Conservation (phyloP, 768 basidiomycete genomes). For the Fomitopsis serialis region DNA sequence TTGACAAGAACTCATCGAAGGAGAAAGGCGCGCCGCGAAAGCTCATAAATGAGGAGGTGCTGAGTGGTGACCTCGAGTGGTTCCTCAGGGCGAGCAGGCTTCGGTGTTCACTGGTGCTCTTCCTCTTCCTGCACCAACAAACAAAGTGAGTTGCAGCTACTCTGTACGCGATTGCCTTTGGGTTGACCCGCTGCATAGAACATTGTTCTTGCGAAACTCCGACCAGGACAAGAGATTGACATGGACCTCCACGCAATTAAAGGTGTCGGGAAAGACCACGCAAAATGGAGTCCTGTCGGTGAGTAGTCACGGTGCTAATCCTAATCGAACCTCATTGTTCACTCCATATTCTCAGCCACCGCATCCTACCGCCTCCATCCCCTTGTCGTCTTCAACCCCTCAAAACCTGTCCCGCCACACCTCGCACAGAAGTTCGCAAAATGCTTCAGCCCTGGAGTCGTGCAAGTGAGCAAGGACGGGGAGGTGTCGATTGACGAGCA, state of each 20-base stretch:
- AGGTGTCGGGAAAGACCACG: conserved; percentile 90
- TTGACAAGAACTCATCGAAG: conserved; percentile 49
- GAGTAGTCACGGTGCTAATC: too few species aligned
- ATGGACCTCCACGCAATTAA: conserved; percentile 90
- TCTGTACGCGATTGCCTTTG: too few species aligned
- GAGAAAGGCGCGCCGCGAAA: conserved; percentile 22
- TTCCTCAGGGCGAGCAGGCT: conserved; percentile 77
- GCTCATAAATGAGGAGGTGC: conserved; percentile 31
- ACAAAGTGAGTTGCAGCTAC: conserved; percentile 28
- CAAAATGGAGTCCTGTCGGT: conserved; percentile 97
- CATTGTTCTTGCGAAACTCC: conserved; percentile 85
- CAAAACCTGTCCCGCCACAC: conserved; percentile 71
- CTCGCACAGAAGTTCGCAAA: conserved; percentile 76
- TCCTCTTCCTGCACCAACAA: conserved; percentile 53
- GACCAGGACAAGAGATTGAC: conserved; percentile 85
- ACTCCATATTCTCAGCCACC: conserved; percentile 56
- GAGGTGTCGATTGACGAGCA: conserved; percentile 55
- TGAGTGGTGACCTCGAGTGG: conserved; percentile 69
- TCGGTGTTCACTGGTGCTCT: conserved; percentile 45
- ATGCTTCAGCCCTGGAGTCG: conserved; percentile 85
- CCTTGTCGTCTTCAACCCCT: conserved; percentile 63
- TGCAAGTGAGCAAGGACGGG: conserved; percentile 54
- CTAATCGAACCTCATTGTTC: background rate
- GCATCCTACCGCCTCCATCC: conserved; percentile 94
- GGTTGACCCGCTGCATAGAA: conserved; percentile 27